Conservation (phyloP, 2,329 filamentous ascomycete genomes). For the Penicillium sp. region DNA sequence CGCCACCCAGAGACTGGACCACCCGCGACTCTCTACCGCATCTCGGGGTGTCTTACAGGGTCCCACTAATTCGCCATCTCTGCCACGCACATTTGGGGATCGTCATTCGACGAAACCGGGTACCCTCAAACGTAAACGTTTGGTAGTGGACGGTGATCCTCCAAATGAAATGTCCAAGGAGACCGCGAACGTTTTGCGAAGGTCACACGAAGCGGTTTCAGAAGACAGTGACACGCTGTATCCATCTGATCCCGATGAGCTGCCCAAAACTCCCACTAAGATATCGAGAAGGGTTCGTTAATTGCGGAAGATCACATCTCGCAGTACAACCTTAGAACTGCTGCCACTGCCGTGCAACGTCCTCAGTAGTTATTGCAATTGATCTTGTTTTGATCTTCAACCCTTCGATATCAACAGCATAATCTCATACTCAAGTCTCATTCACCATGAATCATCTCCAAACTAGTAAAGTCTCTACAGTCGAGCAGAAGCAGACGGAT, state of each 20-base stretch:
- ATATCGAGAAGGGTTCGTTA: constrained; percentile 1
- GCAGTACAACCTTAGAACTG: no score
- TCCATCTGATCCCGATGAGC: background rate
- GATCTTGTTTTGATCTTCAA: no score
- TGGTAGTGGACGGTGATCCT: background rate
- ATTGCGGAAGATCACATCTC: no score
- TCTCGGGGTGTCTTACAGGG: background rate
- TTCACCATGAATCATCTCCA: no score
- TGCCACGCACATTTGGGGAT: background rate
- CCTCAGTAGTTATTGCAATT: no score
- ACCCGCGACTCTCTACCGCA: background rate
- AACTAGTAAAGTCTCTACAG: no score
- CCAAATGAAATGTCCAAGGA: background rate
- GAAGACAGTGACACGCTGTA: background rate
- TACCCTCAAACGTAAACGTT: background rate
- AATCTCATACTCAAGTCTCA: no score
- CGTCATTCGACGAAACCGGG: background rate
- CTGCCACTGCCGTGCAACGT: no score
- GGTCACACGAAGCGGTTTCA: background rate
- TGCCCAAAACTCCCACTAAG: background rate
- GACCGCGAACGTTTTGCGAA: background rate
- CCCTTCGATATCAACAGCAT: no score
- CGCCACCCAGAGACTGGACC: background rate
- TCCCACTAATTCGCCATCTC: background rate
- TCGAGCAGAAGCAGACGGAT: background rate